Conservation (phyloP, 176 grass and related monocot species). For the Chrysopogon serrulatus region DNA sequence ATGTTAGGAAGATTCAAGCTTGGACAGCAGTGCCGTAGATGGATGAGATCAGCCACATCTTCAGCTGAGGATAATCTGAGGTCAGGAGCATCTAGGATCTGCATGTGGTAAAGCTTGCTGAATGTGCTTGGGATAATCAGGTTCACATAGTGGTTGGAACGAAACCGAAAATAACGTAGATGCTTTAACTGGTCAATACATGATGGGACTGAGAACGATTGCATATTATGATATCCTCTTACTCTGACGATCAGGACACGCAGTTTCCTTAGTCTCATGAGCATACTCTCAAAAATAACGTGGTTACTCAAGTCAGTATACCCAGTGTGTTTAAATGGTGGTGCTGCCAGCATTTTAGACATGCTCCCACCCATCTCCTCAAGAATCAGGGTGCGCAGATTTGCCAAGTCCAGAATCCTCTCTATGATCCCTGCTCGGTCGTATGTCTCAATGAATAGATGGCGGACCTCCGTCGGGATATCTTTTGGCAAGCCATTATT, state of each 20-base stretch:
- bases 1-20: not conserved
- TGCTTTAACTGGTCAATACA: slow-evolving; percentile 27
- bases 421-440: not conserved
- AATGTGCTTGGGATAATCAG: slow-evolving; percentile 12
- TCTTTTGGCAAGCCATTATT: not conserved
- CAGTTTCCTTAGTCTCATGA: not conserved
- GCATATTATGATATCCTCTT: not conserved
- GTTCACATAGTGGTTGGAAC: not conserved
- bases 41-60: not conserved
- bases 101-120: slow-evolving; percentile 35
- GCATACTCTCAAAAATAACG: not conserved
- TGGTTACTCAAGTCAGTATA: not conserved
- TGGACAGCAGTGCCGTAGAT: not conserved
- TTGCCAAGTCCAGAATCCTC: not conserved
- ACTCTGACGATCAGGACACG: not conserved
- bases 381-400: not conserved
- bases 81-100: not conserved
- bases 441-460: not conserved
- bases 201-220: not conserved
- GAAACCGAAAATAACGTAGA: slow-evolving; percentile 17
- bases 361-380: not conserved
- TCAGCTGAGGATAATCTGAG: not conserved
- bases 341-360: not conserved
- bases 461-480: not conserved
- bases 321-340: no score